A percentile compares a stretch with the other conserved stretches of the same genome.
These are phyloP conservation scores for Xylaria sp. DNA, from an alignment of 2,329 filamentous ascomycete genomes.

Conservation along the genomic window DNA sequence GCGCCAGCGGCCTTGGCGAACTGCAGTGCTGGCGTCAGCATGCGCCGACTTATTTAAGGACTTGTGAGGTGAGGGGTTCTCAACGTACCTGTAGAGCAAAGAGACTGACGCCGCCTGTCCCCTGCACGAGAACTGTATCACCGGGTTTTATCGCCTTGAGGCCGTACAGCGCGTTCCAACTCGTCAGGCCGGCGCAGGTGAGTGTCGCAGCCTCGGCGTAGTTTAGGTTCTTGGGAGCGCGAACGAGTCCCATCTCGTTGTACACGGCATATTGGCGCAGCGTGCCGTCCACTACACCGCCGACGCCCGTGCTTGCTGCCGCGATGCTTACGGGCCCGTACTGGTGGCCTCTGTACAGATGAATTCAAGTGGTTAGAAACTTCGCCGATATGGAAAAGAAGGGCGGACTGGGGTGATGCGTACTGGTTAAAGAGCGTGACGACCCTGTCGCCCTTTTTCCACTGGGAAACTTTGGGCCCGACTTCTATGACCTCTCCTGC, in stretches of 20 bases:
- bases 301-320: slow-evolving; percentile 66
- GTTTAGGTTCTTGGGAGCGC: slow-evolving; percentile 65
- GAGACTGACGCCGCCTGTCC: slow-evolving; percentile 75
- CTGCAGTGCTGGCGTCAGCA: slow-evolving; percentile 40
- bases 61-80: neutral
- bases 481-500: slow-evolving; percentile 64
- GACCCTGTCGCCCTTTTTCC: slow-evolving; percentile 64
- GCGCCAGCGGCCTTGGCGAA: slow-evolving; percentile 62
- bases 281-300: slow-evolving; percentile 73
- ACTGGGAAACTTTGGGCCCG: slow-evolving; percentile 59
- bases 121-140: slow-evolving; percentile 71
- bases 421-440: slow-evolving; percentile 69
- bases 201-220: slow-evolving; percentile 66
- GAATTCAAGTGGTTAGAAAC: neutral
- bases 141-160: slow-evolving; percentile 63
- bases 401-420: neutral
- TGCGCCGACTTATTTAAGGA: neutral
- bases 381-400: neutral
- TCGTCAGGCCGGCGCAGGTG: slow-evolving; percentile 69
- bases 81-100: slow-evolving; percentile 65
- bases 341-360: slow-evolving; percentile 52
- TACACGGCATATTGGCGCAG: slow-evolving; percentile 75
- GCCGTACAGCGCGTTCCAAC: slow-evolving; percentile 74
- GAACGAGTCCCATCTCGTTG: slow-evolving; percentile 73
- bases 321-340: slow-evolving; percentile 53